Evolutionary conservation across 176 grass and related monocot species (phyloP), one percentile per base, ranked within the genome.

Genomic region (Carex myosuroides): DNA sequence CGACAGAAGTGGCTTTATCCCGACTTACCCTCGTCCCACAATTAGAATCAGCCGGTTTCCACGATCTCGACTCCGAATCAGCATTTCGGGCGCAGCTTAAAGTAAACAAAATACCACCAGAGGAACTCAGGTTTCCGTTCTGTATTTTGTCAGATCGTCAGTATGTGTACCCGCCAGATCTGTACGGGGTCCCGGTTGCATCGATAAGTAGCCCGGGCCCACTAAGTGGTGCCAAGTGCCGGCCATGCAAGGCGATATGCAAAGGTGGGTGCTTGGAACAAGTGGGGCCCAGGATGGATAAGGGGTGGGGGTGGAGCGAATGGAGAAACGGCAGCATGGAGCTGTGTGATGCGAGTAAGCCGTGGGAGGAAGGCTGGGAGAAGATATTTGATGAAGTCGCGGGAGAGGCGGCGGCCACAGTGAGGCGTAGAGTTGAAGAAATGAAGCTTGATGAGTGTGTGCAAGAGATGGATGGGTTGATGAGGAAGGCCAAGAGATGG

Each of bases 191-290:
- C 24, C 90, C 95, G 7, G 95, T 94, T 53, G 87, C 92, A 21
- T 81, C 95, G 10, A 64, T 97, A 8, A 81, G 37, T 8, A 94
- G 95, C 87, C 63, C 48, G 13, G 92, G 92, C 2, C 90, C 90
- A 26, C 87, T 94, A 41, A 94, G 92, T 44, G 95, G 95, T 10
- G 86, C 95, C 80, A 98, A 98, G 87, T 98, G 95, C 73, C 80
- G 95, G 0, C 95, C 92, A 0, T 94, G 95, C 62, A 69, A 50
- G 16, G 52, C 88, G 4, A 77, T 84, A 1, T 97, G 94, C 84
- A 18, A 1, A 21, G 81, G 64, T 12, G 13, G 0, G 6, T 91
- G 94, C 60, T 80, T 54, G 10, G 84, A 9, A 7, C 0, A 6
- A 17, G 24, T 39, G 21, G 76, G 35, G 1, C 30, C 10, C 13